These are phyloP conservation scores for Erysimum cheiranthoides DNA, from an alignment of 345 rosid genomes.

Conservation along the genomic window DNA sequence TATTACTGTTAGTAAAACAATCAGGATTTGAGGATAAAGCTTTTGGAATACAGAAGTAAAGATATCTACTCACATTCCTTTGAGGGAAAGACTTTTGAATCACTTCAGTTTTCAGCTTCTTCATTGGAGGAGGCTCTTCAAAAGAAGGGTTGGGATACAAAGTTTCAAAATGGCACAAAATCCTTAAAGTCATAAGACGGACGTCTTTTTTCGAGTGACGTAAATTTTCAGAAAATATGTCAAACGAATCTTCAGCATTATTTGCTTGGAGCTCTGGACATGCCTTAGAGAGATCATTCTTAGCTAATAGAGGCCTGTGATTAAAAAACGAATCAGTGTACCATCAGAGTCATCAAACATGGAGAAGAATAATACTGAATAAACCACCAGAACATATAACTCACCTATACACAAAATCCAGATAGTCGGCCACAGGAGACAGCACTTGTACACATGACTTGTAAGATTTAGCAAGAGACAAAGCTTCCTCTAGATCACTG, in stretches of 20 bases:
- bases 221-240: slow-evolving; percentile 65
- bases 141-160: slow-evolving; percentile 34
- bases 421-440: slow-evolving; percentile 70
- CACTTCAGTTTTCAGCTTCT: slow-evolving; percentile 56
- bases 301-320: slow-evolving; percentile 51
- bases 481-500: slow-evolving; percentile 56
- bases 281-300: slow-evolving; percentile 31
- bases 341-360: slow-evolving; percentile 26
- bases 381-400: slow-evolving; percentile 35
- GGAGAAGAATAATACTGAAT: neutral
- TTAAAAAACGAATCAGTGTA: slow-evolving; percentile 16
- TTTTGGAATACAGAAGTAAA: slow-evolving; percentile 2
- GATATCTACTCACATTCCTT: slow-evolving; percentile 54
- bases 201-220: slow-evolving; percentile 64
- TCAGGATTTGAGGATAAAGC: neutral
- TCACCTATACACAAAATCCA: slow-evolving; percentile 68
- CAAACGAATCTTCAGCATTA: slow-evolving; percentile 51
- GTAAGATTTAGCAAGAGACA: slow-evolving; percentile 61
- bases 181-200: slow-evolving; percentile 71
- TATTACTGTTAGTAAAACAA: slow-evolving; percentile 20
- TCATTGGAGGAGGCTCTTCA: slow-evolving; percentile 50
- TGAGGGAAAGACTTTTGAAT: slow-evolving; percentile 37
- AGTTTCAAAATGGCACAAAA: slow-evolving; percentile 69
- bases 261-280: slow-evolving; percentile 54
- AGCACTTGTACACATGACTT: slow-evolving; percentile 73